phyloP scores from a whole-genome alignment of 805 yeast genomes.

The Barnettozyma siamensis region DNA sequence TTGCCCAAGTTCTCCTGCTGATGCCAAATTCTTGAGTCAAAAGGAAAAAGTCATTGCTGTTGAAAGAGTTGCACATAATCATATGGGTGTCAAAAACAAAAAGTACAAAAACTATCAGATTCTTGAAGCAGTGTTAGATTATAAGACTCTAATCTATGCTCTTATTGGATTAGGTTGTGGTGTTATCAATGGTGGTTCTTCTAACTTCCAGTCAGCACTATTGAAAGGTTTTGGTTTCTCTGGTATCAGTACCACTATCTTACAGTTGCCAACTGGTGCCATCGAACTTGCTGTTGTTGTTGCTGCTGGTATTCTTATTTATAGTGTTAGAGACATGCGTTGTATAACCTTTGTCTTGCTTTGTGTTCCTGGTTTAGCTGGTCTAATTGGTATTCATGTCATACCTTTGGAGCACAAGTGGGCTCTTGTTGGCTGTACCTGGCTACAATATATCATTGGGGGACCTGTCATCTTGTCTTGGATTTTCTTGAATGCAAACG shows the following conservation, averaged over 20 bases:
- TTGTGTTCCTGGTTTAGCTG: slow-evolving; percentile 30
- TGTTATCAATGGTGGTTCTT: slow-evolving; percentile 40
- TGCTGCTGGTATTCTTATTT: slow-evolving; percentile 8
- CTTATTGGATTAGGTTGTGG: slow-evolving; percentile 32
- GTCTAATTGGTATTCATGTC: slow-evolving; percentile 26
- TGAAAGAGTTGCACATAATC: slow-evolving; percentile 28
- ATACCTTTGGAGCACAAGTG: slow-evolving; percentile 5
- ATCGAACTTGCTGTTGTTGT: slow-evolving; percentile 19
- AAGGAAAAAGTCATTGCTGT: slow-evolving; percentile 27
- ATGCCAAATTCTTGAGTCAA: slow-evolving; percentile 29
- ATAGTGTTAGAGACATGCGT: slow-evolving; percentile 1
- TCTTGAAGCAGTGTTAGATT: slow-evolving; percentile 43
- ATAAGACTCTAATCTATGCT: slow-evolving; percentile 39
- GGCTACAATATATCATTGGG: slow-evolving; percentile 6
- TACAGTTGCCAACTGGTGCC: slow-evolving; percentile 24
- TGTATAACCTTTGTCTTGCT: slow-evolving; percentile 1
- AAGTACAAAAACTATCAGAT: slow-evolving; percentile 42
- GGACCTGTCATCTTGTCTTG: slow-evolving; percentile 6
- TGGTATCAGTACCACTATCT: slow-evolving; percentile 15
- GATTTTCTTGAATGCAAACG: slow-evolving; percentile 12
- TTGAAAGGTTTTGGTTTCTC: slow-evolving; percentile 28
- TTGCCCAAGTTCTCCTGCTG: slow-evolving; percentile 34
- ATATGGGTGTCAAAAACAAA: slow-evolving; percentile 39
- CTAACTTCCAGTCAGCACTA: slow-evolving; percentile 34
- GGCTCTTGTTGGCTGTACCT: slow-evolving; percentile 29